Base-by-base conservation (phyloP, 2,329 filamentous ascomycete species). In the Gremmenia infestans region DNA sequence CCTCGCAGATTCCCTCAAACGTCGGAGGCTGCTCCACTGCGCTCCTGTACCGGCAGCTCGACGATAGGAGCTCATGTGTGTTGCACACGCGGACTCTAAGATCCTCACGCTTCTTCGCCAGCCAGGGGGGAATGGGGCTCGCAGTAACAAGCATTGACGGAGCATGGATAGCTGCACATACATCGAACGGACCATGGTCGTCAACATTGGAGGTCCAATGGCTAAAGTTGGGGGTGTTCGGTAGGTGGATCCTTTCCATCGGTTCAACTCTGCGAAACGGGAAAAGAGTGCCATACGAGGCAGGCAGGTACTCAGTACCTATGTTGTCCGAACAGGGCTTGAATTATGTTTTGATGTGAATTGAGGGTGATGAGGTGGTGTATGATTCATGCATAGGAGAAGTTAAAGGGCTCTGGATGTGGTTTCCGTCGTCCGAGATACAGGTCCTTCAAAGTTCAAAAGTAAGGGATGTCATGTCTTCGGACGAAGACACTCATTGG, bases 301-400 rank as follows among this genome's bases (percentile, higher is more conserved):
- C 19, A 25, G 63, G 60, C 2, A 54, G 64, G 25, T 74, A 74
- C 53, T 76, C 73, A 49, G 72, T 77, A 28, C 75, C 74, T 2
- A 78, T 77, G 63, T 78, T 78, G 65, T 77, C 77, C 58, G 74
- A 77, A 64, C 75, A 74, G 1, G 74, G 74, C 3, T 69, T 73
- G 59, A 57, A 68, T 15, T 75, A 74, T 63, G 57, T 74, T 17
- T 69, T 77, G 8, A 61, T 64, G 51, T 70, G 71, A 45, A 64
- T 77, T 12, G 56, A 60, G 5, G 60, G 59, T 2, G 57, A 57
- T 8, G 60, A 66, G 4, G 65, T 75, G 5, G 55, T 73, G 1
- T 77, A 76, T 62, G 73, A 73, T 2, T 52, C 72, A 74, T 67
- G 70, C 76, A 3, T 60, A 72, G 53, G 67, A 65, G 57, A 76